Evolutionary conservation across 441 rosid genomes (phyloP).

Genomic region (Syzygium malaccense): DNA sequence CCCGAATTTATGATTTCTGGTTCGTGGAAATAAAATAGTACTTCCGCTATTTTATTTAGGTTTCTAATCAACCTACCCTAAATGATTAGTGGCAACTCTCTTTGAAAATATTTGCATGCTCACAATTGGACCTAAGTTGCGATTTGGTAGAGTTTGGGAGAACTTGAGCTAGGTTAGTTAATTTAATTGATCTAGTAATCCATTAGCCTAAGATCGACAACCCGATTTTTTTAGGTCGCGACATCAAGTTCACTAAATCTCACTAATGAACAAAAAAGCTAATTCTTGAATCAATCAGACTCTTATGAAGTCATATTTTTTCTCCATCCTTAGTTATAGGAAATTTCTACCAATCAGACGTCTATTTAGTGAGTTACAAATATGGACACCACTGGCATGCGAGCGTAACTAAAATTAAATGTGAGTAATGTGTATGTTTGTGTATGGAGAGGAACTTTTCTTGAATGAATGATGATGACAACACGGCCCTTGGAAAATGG

Average conservation of each 20-base stretch:
- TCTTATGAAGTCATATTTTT: neutral
- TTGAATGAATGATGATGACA: neutral
- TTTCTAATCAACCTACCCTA: no score
- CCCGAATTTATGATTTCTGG: no score
- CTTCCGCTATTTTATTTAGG: no score
- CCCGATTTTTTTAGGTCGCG: no score
- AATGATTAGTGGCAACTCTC: no score
- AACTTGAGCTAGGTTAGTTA: no score
- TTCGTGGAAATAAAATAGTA: no score
- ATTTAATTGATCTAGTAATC: no score
- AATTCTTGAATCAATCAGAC: neutral
- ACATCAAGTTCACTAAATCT: neutral
- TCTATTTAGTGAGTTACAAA: neutral
- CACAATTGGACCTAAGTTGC: no score
- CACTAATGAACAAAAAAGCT: neutral
- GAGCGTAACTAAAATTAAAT: neutral
- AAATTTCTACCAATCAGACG: neutral
- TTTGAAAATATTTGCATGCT: no score
- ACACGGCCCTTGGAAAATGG: neutral
- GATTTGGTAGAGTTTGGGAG: no score
- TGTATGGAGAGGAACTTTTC: neutral
- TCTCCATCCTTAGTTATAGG: neutral
- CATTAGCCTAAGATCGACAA: no score
- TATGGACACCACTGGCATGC: neutral
- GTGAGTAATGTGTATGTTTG: neutral